These are phyloP conservation scores for Selaginella tamariscina DNA, from an alignment of 75 land plant species.

Conservation along the genomic window DNA sequence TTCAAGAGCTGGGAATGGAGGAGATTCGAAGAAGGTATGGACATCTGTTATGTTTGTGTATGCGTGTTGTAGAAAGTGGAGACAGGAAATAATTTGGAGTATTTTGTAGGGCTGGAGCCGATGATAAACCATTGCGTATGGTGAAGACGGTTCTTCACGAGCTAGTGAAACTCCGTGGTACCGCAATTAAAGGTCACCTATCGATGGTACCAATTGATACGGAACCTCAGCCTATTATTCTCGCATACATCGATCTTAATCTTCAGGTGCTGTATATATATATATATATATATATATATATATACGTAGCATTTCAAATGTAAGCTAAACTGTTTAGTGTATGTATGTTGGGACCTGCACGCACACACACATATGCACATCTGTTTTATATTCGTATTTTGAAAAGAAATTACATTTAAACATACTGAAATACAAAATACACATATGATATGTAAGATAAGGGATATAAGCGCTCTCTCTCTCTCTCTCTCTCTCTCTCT, in stretches of 20 bases:
- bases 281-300: too few species aligned
- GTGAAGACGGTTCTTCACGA: conserved; percentile 98
- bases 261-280: conserved; percentile 57
- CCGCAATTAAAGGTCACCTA: conserved; percentile 95
- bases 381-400: conserved; percentile 7
- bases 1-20: conserved; percentile 97
- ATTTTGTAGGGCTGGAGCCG: conserved; percentile 83
- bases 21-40: conserved; percentile 83
- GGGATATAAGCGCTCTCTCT: too few species aligned
- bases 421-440: too few species aligned
- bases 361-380: background rate
- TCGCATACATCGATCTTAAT: conserved; percentile 98
- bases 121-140: conserved; percentile 98
- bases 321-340: background rate
- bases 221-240: conserved; percentile 98
- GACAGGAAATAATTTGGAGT: background rate
- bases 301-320: background rate
- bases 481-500: too few species aligned
- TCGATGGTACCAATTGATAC: conserved; percentile 97
- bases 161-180: conserved; percentile 92
- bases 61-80: too few species aligned
- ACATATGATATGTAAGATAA: too few species aligned
- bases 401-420: too few species aligned
- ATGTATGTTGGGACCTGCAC: background rate
- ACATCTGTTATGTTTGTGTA: background rate